phyloP scores from a whole-genome alignment of 495 filamentous ascomycete genomes.

The Hypoxylon trugodes region DNA sequence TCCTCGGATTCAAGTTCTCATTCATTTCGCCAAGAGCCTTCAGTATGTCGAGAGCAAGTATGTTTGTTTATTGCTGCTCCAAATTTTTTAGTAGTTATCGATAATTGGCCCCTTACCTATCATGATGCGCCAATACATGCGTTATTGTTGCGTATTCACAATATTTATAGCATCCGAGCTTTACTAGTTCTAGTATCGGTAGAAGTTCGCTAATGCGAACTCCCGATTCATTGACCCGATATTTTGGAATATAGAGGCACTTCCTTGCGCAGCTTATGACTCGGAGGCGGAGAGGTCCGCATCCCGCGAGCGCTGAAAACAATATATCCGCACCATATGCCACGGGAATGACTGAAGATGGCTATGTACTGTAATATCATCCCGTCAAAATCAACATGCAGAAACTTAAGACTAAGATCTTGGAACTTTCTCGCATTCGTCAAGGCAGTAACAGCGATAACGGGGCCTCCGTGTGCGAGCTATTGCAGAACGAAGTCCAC shows the following conservation, averaged over 20 bases:
- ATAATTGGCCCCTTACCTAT: background rate
- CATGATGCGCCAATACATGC: background rate
- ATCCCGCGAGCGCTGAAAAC: too few species aligned
- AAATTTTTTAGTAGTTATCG: too few species aligned
- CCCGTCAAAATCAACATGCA: background rate
- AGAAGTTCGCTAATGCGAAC: background rate
- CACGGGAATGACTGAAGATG: background rate
- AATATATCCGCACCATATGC: background rate
- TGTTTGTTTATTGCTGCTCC: background rate
- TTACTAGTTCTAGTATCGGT: background rate
- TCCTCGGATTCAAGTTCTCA: background rate
- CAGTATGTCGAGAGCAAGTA: background rate
- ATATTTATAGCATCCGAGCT: background rate
- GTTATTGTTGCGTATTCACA: background rate
- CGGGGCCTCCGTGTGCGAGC: background rate
- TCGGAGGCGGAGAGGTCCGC: too few species aligned
- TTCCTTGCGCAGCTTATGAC: too few species aligned
- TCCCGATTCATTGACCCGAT: background rate
- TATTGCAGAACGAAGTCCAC: background rate
- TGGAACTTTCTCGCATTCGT: background rate
- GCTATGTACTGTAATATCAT: too few species aligned
- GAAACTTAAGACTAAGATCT: background rate
- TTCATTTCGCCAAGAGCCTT: conserved; percentile 6
- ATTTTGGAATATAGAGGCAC: too few species aligned
- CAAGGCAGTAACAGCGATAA: background rate